Evolutionary conservation across 2,329 filamentous ascomycete species (phyloP).

Genomic region (Ophiostoma fasciatum): DNA sequence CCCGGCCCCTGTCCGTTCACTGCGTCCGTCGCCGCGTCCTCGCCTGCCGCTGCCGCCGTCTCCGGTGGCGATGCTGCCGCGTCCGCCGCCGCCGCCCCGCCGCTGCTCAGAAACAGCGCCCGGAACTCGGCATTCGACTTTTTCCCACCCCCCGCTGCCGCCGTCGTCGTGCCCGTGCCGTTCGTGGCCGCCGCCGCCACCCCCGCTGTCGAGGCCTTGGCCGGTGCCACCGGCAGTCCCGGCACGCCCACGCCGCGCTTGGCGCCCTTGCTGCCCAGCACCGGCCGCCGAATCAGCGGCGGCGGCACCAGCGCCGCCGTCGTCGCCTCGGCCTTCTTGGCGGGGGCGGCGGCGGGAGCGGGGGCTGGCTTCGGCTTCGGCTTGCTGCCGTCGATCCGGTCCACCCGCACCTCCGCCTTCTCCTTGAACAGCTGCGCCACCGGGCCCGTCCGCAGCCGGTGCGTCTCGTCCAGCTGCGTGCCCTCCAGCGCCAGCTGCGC

Average conservation of each 20-base stretch:
- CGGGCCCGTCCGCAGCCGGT: constrained; percentile 38
- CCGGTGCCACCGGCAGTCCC: constrained; percentile 8
- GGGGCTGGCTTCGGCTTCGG: too few species aligned
- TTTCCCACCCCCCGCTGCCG: constrained; percentile 14
- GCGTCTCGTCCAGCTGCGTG: constrained; percentile 33
- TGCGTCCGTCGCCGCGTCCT: too few species aligned
- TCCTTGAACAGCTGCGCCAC: constrained; percentile 38
- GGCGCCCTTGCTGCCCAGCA: constrained; percentile 23
- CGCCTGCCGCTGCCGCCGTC: too few species aligned
- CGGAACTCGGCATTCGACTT: constrained; percentile 20
- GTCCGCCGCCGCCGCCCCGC: too few species aligned
- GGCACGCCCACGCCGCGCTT: constrained; percentile 31
- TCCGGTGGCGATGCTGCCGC: too few species aligned
- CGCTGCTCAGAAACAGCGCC: constrained; percentile 15
- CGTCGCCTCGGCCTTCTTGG: constrained; percentile 11
- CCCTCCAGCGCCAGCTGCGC: constrained; percentile 47
- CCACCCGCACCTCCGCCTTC: constrained; percentile 29
- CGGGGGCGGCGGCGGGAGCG: constrained; percentile 13
- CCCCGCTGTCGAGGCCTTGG: too few species aligned
- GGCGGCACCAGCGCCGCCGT: constrained; percentile 27
- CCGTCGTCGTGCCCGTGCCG: too few species aligned
- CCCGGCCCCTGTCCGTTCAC: too few species aligned
- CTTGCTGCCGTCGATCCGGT: constrained; percentile 25
- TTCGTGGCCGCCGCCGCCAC: constrained; percentile 8
- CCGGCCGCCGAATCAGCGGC: constrained; percentile 27